These are phyloP conservation scores for Solanum rostratum DNA, from an alignment of 257 asterid genomes.

Conservation along the genomic window DNA sequence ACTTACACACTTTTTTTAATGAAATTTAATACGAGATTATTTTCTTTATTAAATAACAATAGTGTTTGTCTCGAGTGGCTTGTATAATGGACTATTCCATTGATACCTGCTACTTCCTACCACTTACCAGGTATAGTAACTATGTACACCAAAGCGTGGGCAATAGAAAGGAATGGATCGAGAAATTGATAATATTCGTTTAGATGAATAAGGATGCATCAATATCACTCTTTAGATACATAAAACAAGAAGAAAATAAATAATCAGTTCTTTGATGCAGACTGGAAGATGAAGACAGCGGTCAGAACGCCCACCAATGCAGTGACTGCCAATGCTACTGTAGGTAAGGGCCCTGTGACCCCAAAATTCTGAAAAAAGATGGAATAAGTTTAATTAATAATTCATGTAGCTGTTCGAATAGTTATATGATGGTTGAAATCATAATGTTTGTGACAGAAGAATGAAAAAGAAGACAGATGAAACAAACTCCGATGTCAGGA, in stretches of 20 bases:
- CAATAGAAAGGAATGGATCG: neutral
- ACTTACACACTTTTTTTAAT: neutral
- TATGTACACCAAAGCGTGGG: neutral
- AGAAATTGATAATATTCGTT: neutral
- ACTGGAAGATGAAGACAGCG: constrained; percentile 81
- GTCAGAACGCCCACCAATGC: constrained; percentile 69
- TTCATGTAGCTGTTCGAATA: neutral
- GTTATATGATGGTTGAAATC: neutral
- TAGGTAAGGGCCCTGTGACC: constrained; percentile 25
- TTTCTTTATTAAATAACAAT: neutral
- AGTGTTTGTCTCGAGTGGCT: neutral
- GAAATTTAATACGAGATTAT: neutral
- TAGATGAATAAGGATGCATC: neutral
- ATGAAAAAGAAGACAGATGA: neutral
- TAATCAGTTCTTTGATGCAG: constrained; percentile 55
- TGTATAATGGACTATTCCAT: neutral
- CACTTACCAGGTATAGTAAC: neutral
- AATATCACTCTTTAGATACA: neutral
- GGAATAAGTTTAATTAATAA: neutral
- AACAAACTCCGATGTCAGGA: neutral
- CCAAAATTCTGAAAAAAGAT: constrained; percentile 32
- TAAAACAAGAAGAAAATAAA: neutral
- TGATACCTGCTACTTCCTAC: neutral
- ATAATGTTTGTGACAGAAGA: neutral
- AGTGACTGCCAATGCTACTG: constrained; percentile 56